Conservation (phyloP, 2,329 filamentous ascomycete species). For the Apiospora phragmitis region DNA sequence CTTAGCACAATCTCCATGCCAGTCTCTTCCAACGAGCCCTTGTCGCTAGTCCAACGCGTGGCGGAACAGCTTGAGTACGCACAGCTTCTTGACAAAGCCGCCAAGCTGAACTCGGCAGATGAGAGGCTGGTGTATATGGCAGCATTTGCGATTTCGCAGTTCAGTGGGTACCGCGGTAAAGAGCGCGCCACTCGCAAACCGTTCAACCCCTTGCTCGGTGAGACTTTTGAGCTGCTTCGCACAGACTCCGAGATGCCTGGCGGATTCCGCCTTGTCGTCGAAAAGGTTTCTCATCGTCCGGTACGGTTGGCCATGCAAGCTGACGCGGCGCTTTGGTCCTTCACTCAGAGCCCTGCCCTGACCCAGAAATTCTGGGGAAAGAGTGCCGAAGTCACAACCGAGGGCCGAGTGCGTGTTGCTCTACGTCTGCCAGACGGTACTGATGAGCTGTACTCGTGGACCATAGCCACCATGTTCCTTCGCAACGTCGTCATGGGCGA, state of each 20-base stretch:
- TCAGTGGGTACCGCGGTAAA: constrained; percentile 79
- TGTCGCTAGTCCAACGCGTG: constrained; percentile 82
- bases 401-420: constrained; percentile 79
- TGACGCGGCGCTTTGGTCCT: constrained; percentile 81
- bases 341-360: constrained; percentile 83
- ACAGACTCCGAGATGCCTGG: constrained; percentile 71
- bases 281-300: constrained; percentile 92
- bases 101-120: constrained; percentile 55
- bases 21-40: constrained; percentile 91
- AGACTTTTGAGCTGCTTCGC: constrained; percentile 90
- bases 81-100: constrained; percentile 75
- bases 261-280: constrained; percentile 87
- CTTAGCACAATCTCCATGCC: constrained; percentile 97
- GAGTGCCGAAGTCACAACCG: constrained; percentile 89
- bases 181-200: constrained; percentile 94
- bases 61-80: constrained; percentile 93
- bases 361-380: constrained; percentile 19
- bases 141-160: constrained; percentile 86
- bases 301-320: constrained; percentile 93
- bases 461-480: constrained; percentile 83
- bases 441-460: constrained; percentile 88
- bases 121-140: constrained; percentile 83
- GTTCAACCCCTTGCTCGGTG: constrained; percentile 94
- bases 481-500: constrained; percentile 97
- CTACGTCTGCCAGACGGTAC: constrained; percentile 65